Evolutionary conservation across 257 asterid species (phyloP), one percentile per base, ranked within the genome.

Genomic region (Ocimum tenuiflorum): DNA sequence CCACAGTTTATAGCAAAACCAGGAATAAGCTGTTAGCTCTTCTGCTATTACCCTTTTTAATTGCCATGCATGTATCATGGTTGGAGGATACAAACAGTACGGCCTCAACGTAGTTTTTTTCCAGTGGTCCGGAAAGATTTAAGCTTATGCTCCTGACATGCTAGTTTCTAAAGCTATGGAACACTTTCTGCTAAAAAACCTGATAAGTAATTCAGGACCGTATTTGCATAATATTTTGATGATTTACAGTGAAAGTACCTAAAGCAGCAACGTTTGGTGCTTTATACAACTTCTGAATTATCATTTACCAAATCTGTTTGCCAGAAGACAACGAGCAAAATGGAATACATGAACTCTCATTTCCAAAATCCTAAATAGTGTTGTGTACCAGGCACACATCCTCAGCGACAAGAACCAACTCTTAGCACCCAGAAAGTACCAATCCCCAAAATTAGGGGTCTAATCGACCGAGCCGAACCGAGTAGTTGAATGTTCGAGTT

Each of bases 1-100:
- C 70, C 60, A 58, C 39, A 46, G 60, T 65, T 67, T 60, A 58
- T 36, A 70, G 23, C 63, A 35, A 54, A 14, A 47, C 12, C 17
- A 13, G 42, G 57, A 31, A 53, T 5, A 27, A 19, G 27, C n/a
- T 50, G 29, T 43, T 65, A 39, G 38, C 45, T 18, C 38, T 15
- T 50, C 46, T n/a, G 51, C 11, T 20, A 71, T 35, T 24, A 70
- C 58, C 17, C 64, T 47, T n/a, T 48, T n/a, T 48, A 59, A 60
- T 54, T 12, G n/a, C 23, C 9, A 51, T 33, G 55, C 7, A 19
- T 41, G 33, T 48, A 29, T 14, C 31, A 22, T 47, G 48, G 49
- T 23, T 39, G 8, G 48, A 63, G 7, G 61, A 5, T 15, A 45
- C 8, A 18, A 35, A 33, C 29, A 51, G 3, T 11, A 43, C 2